Percentiles rank a stretch among this genome's conserved stretches.
Conservation (phyloP, 2,329 filamentous ascomycete genomes). For the Diaporthe amygdali region DNA sequence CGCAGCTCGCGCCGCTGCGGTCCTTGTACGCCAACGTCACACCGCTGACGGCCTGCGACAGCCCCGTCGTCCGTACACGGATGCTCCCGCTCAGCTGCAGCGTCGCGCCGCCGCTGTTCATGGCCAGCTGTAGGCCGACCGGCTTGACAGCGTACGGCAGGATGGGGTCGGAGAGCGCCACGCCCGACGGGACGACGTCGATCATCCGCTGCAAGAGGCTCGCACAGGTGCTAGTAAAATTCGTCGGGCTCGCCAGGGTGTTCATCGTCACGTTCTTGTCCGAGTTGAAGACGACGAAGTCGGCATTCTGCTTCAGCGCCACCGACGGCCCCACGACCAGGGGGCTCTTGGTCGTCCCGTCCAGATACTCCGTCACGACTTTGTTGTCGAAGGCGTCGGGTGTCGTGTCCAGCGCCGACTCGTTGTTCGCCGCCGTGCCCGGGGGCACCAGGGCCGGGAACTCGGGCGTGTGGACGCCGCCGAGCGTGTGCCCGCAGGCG, state of each 20-base stretch:
- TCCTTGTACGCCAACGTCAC: conserved; percentile 62
- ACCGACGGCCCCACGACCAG: conserved; percentile 58
- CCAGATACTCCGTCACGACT: conserved; percentile 62
- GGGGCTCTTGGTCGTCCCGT: conserved; percentile 58
- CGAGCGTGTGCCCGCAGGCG: conserved; percentile 67
- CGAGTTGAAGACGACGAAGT: conserved; percentile 60
- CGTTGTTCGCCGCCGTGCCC: conserved; percentile 48
- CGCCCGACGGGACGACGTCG: conserved; percentile 59
- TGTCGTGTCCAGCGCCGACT: conserved; percentile 52
- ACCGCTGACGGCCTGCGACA: conserved; percentile 48
- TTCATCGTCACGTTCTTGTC: conserved; percentile 62
- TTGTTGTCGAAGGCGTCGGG: conserved; percentile 59
- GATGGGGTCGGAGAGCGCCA: conserved; percentile 57
- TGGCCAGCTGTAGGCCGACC: conserved; percentile 58
- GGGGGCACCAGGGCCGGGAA: conserved; percentile 58
- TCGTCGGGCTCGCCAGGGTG: conserved; percentile 47
- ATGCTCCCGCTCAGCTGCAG: conserved; percentile 61
- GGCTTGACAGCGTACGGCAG: conserved; percentile 65
- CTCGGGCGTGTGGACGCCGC: conserved; percentile 60
- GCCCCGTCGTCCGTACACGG: conserved; percentile 58
- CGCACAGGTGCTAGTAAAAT: conserved; percentile 54
- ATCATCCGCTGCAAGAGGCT: conserved; percentile 64
- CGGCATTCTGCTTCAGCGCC: conserved; percentile 52
- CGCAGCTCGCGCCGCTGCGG: conserved; percentile 53
- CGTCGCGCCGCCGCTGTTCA: conserved; percentile 52